Evolutionary conservation across 805 yeast species (phyloP).

Genomic region (Kuraishia floccosa): DNA sequence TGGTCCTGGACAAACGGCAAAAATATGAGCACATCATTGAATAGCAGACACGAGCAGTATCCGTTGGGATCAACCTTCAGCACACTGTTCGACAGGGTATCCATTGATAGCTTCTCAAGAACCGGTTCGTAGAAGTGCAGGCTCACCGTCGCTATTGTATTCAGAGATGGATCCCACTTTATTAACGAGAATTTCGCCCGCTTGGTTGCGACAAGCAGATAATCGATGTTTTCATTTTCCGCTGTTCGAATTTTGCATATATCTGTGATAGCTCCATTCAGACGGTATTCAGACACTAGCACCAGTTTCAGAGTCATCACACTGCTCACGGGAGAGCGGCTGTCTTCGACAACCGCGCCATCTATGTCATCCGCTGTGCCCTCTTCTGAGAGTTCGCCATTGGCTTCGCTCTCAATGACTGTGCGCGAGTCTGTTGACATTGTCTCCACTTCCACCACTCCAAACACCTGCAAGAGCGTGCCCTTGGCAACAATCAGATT

Average conservation of each 20-base stretch:
- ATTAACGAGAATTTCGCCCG: slow-evolving; percentile 71
- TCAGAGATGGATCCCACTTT: slow-evolving; percentile 49
- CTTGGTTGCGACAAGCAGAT: slow-evolving; percentile 54
- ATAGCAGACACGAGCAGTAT: slow-evolving; percentile 44
- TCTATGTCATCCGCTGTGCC: slow-evolving; percentile 8
- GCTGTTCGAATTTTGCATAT: slow-evolving; percentile 37
- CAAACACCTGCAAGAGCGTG: slow-evolving; percentile 53
- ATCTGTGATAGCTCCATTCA: slow-evolving; percentile 61
- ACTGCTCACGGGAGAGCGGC: slow-evolving; percentile 3
- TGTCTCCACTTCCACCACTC: slow-evolving; percentile 17
- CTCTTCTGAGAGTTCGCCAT: slow-evolving; percentile 10
- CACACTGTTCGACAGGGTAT: slow-evolving; percentile 22
- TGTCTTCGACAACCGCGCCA: slow-evolving; percentile 7
- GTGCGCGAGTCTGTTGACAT: too few relatives aligned
- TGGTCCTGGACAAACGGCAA: slow-evolving; percentile 47
- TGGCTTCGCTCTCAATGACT: slow-evolving; percentile 7
- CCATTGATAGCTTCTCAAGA: slow-evolving; percentile 34
- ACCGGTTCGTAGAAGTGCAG: slow-evolving; percentile 79
- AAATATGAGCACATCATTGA: slow-evolving; percentile 60
- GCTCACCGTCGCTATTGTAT: slow-evolving; percentile 58
- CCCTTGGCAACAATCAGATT: slow-evolving; percentile 66
- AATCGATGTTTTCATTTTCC: slow-evolving; percentile 38
- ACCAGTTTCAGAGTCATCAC: slow-evolving; percentile 18
- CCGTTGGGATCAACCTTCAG: slow-evolving; percentile 54
- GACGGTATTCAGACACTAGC: slow-evolving; percentile 50